phyloP scores from a whole-genome alignment of 352 stramenopile species.

The Pythium graminicola region DNA sequence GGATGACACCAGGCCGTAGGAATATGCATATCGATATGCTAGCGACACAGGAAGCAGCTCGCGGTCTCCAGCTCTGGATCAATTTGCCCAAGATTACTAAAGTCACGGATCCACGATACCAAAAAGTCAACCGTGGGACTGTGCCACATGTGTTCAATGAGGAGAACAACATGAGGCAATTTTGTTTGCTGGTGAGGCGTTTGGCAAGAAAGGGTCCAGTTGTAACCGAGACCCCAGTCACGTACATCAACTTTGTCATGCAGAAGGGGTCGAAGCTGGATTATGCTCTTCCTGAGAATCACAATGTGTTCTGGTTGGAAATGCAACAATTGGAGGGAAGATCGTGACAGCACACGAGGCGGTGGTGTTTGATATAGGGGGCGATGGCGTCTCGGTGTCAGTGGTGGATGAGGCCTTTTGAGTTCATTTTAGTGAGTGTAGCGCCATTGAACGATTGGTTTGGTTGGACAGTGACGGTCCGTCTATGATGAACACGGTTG shows the following conservation, averaged over 20 bases:
- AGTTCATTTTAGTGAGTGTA: slow-evolving; percentile 58
- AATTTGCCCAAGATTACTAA: slow-evolving; percentile 30
- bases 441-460: slow-evolving; percentile 57
- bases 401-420: slow-evolving; percentile 26
- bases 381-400: slow-evolving; percentile 43
- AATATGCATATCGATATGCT: slow-evolving; percentile 35
- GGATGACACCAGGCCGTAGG: slow-evolving; percentile 31
- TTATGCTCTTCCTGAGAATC: slow-evolving; percentile 21
- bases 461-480: slow-evolving; percentile 59
- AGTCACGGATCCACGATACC: slow-evolving; percentile 32
- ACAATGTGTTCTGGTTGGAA: slow-evolving; percentile 27
- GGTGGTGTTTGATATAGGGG: slow-evolving; percentile 39
- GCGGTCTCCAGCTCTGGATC: slow-evolving; percentile 35
- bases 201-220: slow-evolving; percentile 27
- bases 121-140: slow-evolving; percentile 27
- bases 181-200: slow-evolving; percentile 32
- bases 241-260: slow-evolving; percentile 38
- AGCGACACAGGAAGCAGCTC: slow-evolving; percentile 14
- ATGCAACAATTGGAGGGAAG: slow-evolving; percentile 3
- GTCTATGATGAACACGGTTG: slow-evolving; percentile 62
- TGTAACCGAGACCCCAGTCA: slow-evolving; percentile 23
- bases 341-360: slow-evolving; percentile 35
- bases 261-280: slow-evolving; percentile 18
- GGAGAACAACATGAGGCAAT: slow-evolving; percentile 27
- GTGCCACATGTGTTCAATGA: slow-evolving; percentile 25